Base-by-base conservation (phyloP, 2,329 filamentous ascomycete species). In the Xylaria polymorpha region DNA sequence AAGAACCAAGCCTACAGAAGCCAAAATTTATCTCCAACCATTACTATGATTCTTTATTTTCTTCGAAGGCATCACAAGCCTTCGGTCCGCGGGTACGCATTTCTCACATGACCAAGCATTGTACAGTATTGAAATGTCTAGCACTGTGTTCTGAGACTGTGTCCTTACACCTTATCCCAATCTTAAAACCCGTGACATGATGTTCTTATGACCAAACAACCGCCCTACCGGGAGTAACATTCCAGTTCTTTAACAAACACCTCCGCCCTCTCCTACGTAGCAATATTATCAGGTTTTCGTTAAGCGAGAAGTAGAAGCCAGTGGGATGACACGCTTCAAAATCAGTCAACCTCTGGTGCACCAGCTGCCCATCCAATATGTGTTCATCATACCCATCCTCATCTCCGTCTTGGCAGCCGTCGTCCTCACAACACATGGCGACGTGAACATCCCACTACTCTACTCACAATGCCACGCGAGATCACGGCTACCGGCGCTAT, bases 401-500 rank as follows among this genome's bases (percentile, higher is more conserved):
- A 80, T 87, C 61, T 80, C 84, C 72, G 51, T 83, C 66, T 75
- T 79, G 48, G 85, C 85, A 4, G 77, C 78, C 35, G 64, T 78
- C 70, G 73, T 78, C 32, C 81, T 87, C 72, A 83, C 85, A 71
- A 66, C 80, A 37, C 81, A 85, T 76, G 81, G 82, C 50, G 85
- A 86, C 77, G 81, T 86, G 76, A 85, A 87, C 80, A 79, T 83
- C 64, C 81, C 83, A 20, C 79, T 86, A 70, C 83, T 87, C 68
- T 86, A 83, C 79, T 86, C 84, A 51, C 85, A 87, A 73, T 87
- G 85, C 77, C 83, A 86, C 74, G 79, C 85, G 1, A 83, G 78
- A 67, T 77, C 84, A 9, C 83, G 82, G 18, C 74, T 87, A 25
- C 83, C 83, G 12, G 79, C 61, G 20, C 75, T 87, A 25, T 83